A percentile compares a stretch with the other conserved stretches of the same genome.
Evolutionary conservation across 208 protist genomes (phyloP).

Genomic region (Trypanosoma melophagium): DNA sequence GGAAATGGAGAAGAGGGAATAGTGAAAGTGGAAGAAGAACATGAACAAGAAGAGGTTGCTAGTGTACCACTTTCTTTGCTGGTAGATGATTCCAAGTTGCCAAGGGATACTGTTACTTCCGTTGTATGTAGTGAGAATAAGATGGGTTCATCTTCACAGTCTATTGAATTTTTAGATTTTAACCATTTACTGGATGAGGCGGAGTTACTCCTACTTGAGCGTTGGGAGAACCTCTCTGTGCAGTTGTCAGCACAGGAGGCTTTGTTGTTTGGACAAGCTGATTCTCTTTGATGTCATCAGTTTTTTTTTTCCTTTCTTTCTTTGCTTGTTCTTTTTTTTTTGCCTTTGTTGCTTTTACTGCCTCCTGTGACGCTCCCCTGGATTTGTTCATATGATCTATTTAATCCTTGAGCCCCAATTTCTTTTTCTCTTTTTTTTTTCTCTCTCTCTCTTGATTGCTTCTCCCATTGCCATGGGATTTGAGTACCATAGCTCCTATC

Average conservation of each 20-base stretch:
- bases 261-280: conserved; percentile 18
- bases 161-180: background rate
- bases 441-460: background rate
- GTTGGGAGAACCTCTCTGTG: background rate
- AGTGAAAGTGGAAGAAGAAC: background rate
- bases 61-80: too few species aligned
- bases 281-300: background rate
- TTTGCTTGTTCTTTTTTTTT: conserved; percentile 5
- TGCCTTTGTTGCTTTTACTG: background rate
- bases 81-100: background rate
- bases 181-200: conserved; percentile 12
- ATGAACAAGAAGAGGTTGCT: background rate
- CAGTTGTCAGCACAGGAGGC: conserved; percentile 8
- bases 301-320: conserved; percentile 2
- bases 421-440: background rate
- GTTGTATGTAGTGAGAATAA: background rate
- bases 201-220: conserved; percentile 7
- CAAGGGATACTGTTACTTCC: too few species aligned
- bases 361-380: background rate
- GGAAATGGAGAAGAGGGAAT: background rate
- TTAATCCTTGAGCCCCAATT: too few species aligned
- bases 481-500: too few species aligned
- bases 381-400: too few species aligned
- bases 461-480: too few species aligned
- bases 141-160: too few species aligned